These are phyloP conservation scores for Saccharomyces hybrid DNA, from an alignment of 1,139 yeast species.

Conservation along the genomic window DNA sequence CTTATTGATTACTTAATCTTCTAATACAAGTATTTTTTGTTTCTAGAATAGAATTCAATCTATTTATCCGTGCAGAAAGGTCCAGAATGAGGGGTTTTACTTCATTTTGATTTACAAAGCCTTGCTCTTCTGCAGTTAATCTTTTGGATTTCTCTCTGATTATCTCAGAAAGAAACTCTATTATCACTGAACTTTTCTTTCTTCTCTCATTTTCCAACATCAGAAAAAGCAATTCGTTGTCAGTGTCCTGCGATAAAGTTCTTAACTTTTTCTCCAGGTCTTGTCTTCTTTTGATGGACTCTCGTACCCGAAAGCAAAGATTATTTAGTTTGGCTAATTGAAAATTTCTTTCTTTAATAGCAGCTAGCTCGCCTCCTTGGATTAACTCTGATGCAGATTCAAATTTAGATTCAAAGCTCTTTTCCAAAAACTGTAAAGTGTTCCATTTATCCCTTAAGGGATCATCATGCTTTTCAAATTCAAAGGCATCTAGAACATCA, in stretches of 20 bases:
- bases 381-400: not conserved
- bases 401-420: not conserved
- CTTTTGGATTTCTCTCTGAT: not conserved
- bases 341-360: not conserved
- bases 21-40: not conserved
- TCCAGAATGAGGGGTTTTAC: not conserved
- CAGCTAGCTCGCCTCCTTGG: not conserved
- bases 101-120: not conserved
- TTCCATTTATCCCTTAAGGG: not conserved
- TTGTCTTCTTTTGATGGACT: not conserved
- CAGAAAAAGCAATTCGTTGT: not conserved
- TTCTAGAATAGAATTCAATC: not conserved
- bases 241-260: not conserved
- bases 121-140: not conserved
- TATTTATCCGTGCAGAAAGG: not conserved
- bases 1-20: not conserved
- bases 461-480: not conserved
- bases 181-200: not conserved
- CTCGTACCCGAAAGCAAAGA: not conserved
- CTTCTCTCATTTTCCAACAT: not conserved
- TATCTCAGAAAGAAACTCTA: not conserved
- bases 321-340: not conserved
- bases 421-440: not conserved
- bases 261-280: not conserved
- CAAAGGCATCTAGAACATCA: not conserved